Evolutionary conservation across 352 stramenopile species (phyloP), one percentile per base, ranked within the genome.

Genomic region (Globisporangium camurandrum): DNA sequence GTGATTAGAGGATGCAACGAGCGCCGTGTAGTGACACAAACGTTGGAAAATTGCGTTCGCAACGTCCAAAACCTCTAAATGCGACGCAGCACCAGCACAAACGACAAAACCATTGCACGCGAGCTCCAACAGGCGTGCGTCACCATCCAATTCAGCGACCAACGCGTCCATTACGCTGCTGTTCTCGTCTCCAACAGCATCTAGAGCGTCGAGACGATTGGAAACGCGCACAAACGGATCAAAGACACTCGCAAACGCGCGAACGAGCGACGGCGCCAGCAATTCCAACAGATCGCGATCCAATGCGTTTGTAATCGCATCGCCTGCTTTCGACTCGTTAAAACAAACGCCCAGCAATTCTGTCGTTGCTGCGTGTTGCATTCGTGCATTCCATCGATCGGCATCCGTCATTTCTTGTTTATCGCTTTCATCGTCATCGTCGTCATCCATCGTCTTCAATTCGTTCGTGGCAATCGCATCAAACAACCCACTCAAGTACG

Each of bases 381-480:
- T 30, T 19, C 40, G 36, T 9, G 14, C 40, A 34, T 12, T 34
- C 30, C 30, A 34, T 8, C 14, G 8, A 12, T 34, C 30, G 30
- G 9, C 30, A 19, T 88, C 61, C 17, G 63, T 83, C 58, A 88
- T 75, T 26, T 75, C 77, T 50, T 88, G 79, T 17, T 86, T 87
- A 79, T 79, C 91, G 11, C 82, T 65, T 56, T 89, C 83, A 0
- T 53, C 86, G 12, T 78, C 90, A 6, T 92, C 72, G 63, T 89
- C 78, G 34, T 94, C 81, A 51, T 94, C 81, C 37, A 86, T 79
- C 1, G 81, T 93, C 43, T 87, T 86, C 54, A 93, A 86, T 46
- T 89, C 75, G 36, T 88, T 66, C 33, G 68, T 83, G 0, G 73
- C 57, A 50, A 93, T 93, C 4, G 72, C 68, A 19, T 69, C 64